Base-by-base conservation (phyloP, 371 early-diverging fungal genomes). In the Saksenaea vasiformis region DNA sequence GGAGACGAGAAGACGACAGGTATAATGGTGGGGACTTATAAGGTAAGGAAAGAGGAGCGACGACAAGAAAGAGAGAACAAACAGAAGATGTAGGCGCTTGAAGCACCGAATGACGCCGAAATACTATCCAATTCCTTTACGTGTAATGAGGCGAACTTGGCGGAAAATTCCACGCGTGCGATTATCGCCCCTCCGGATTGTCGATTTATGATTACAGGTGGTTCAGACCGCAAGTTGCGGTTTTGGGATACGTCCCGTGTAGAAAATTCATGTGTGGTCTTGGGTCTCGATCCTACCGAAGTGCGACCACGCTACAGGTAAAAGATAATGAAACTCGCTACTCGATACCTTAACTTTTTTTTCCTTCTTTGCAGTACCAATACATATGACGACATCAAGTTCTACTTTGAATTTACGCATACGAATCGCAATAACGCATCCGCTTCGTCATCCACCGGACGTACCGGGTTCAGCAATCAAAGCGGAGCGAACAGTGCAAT, bases 151-250 rank as follows among this genome's bases (percentile, higher is more conserved):
- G 71, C 76, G 0, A 80, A 82, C 15, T 69, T 80, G 3, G 62
- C 78, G 7, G 87, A 87, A 38, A 81, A 84, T 62, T 82, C 85
- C 3, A 77, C 87, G 5, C 77, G 82, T 11, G 83, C 88, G 0
- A 69, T 90, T 19, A 76, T 82, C 13, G 82, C 82, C 26, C 80
- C 85, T 2, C 60, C 73, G 0, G 84, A 87, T 17, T 78, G 82
- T 35, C 78, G 86, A 13, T 90, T 84, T 63, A 82, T 96, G 76
- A 72, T 95, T 35, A 88, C 93, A 0, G 93, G 84, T 10, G 95
- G 95, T 2, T 84, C 89, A 0, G 97, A 95, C 72, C 83, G 91
- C 24, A 90, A 90, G 71, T 80, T 97, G 17, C 75, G 95, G 27
- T 92, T 88, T 64, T 94, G 95, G 93, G 90, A 94, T 67, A 78